Conservation (phyloP, 257 asterid genomes). For the Plantago elongata region DNA sequence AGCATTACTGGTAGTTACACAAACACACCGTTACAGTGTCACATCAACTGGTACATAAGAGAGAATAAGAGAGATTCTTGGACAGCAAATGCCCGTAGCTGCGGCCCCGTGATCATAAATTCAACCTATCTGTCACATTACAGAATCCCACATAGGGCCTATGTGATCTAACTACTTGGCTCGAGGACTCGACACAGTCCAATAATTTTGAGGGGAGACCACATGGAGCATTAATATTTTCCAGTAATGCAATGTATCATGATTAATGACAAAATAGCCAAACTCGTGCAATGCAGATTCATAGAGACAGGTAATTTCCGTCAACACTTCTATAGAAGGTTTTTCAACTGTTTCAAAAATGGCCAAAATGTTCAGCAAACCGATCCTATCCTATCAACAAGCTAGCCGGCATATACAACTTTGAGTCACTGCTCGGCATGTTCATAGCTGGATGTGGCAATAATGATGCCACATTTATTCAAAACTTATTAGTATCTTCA, state of each 20-base stretch:
- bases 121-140: too few relatives aligned
- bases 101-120: too few relatives aligned
- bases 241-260: neutral
- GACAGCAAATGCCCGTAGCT: too few relatives aligned
- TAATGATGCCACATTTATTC: neutral
- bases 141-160: too few relatives aligned
- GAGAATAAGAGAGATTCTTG: too few relatives aligned
- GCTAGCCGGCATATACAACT: neutral
- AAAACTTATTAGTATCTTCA: conserved; percentile 7
- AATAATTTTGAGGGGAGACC: neutral
- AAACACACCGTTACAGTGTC: too few relatives aligned
- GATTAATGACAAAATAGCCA: neutral
- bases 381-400: neutral
- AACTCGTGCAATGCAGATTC: neutral
- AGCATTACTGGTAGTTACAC: too few relatives aligned
- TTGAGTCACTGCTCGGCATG: neutral
- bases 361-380: neutral
- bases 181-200: neutral
- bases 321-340: neutral
- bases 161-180: too few relatives aligned
- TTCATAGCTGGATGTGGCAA: conserved; percentile 4
- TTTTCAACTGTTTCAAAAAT: neutral
- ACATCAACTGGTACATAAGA: too few relatives aligned
- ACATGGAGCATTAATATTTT: neutral
- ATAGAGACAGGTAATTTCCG: neutral